Base-by-base conservation (phyloP, 129 eudicot species). In the Pittosporum tobira region DNA sequence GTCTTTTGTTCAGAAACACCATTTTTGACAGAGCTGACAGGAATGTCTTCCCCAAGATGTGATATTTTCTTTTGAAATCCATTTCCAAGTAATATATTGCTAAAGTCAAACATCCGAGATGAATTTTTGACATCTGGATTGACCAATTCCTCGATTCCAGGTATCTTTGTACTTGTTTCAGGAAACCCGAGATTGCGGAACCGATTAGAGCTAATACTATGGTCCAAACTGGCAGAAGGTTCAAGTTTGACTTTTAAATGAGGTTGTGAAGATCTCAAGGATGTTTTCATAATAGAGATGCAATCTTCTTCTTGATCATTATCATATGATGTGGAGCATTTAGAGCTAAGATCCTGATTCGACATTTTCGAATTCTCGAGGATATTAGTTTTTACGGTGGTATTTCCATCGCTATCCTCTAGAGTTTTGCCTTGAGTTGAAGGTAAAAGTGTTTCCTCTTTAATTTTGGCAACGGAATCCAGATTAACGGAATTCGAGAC, bases 11-110 rank as follows among this genome's bases (percentile, higher is more conserved):
- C 74, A 37, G 70, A 67, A 55, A 67, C 65, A 53, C 69, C 78
- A 44, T 51, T 66, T 73, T 61, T 73, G 28, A 67, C 63, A 47
- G 79, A 73, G 64, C 64, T 69, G 28, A 79, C 63, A 66, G 58
- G 63, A 48, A 27, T 58, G 67, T 73, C 83, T 52, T 75, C 77
- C 51, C 67, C 77, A 34, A 71, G 74, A 49, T 72, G 76, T 44
- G 82, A 75, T 21, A 69, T 49, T 29, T 77, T 79, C 31, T 64
- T 66, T 67, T 74, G 57, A 53, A 83, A 73, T 61, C 96, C 86
- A 65, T 76, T 83, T 10, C 61, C 64, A 27, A 79, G 76, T 69
- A 77, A 71, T 67, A 82, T 70, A 59, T 77, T 79, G 58, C 79
- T 61, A 24, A 80, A 64, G 62, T 77, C 81, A 65, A 77, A 73